Base-by-base conservation (phyloP, 805 yeast genomes). In the Wickerhamomyces bovis region DNA sequence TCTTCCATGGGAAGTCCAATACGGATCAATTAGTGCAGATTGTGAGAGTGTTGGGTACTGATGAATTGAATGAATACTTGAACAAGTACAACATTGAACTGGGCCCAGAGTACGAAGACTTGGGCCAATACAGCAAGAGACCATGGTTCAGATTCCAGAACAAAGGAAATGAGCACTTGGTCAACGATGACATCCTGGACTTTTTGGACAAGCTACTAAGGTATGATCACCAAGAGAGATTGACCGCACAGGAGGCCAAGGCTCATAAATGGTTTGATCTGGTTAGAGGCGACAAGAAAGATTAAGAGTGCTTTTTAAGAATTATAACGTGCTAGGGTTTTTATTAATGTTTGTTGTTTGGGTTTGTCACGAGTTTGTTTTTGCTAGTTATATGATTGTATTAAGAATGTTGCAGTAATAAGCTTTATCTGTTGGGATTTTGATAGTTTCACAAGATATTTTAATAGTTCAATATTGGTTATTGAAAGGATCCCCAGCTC, bases 21-120 rank as follows among this genome's bases (percentile, higher is more conserved):
- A 86, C 89, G 38, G 96, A 89, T 68, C 97, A 89, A 68, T 70
- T 89, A 58, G 95, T 89, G 21, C 90, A 88, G 65, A 89, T 89
- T 52, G 96, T 89, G 13, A 77, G 87, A 50, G 94, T 89, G 2
- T 73, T 89, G 56, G 97, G 97, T 19, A 85, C 96, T 1, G 85
- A 83, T 49, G 90, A 81, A 53, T 71, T 89, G 44, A 69, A 80
- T 59, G 68, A 67, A 42, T 89, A 88, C 63, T 71, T 85, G 53
- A 67, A 72, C 44, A 85, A 83, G 62, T 89, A 89, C 65, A 78
- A 77, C 38, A 75, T 89, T 53, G 72, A 73, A 41, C 73, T 89
- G 53, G 82, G 87, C 42, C 77, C 78, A 30, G 96, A 89, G 60
- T 87, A 85, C 64, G 95, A 89, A 65, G 85, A 80, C 51, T 72